These are phyloP conservation scores for Geotrichum ghanense DNA, from an alignment of 805 yeast species.

Conservation along the genomic window DNA sequence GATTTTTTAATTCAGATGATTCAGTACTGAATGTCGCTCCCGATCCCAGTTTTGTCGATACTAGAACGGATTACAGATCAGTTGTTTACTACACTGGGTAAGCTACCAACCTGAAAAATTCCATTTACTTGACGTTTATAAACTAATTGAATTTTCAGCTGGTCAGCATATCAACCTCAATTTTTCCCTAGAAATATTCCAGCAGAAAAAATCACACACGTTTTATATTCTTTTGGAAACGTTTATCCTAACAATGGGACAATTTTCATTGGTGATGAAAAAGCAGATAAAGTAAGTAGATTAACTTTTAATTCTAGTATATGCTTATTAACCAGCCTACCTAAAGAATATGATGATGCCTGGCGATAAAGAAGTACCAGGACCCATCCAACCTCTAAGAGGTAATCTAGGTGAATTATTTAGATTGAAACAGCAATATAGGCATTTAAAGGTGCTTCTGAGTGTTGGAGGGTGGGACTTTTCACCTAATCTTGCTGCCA, in stretches of 20 bases:
- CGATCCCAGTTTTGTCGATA: neutral
- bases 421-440: slow-evolving; percentile 32
- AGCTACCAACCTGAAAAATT: too few relatives aligned
- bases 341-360: slow-evolving; percentile 6
- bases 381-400: slow-evolving; percentile 3
- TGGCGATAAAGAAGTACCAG: slow-evolving; percentile 19
- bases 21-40: too few relatives aligned
- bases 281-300: slow-evolving; percentile 42
- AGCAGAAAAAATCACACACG: slow-evolving; percentile 41
- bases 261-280: slow-evolving; percentile 44
- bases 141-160: neutral
- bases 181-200: slow-evolving; percentile 57
- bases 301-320: neutral
- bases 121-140: too few relatives aligned
- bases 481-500: slow-evolving; percentile 37
- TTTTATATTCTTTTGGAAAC: slow-evolving; percentile 68
- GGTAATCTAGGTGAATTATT: slow-evolving; percentile 45
- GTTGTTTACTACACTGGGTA: neutral
- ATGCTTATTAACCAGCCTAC: slow-evolving; percentile 14
- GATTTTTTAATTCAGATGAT: too few relatives aligned
- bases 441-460: slow-evolving; percentile 45
- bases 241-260: slow-evolving; percentile 44
- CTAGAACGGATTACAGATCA: neutral
- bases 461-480: slow-evolving; percentile 80
- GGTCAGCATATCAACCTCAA: slow-evolving; percentile 48